Percentiles rank a stretch among this genome's conserved stretches.
phyloP scores from a whole-genome alignment of 352 stramenopile genomes.

The Pythium coloratum region DNA sequence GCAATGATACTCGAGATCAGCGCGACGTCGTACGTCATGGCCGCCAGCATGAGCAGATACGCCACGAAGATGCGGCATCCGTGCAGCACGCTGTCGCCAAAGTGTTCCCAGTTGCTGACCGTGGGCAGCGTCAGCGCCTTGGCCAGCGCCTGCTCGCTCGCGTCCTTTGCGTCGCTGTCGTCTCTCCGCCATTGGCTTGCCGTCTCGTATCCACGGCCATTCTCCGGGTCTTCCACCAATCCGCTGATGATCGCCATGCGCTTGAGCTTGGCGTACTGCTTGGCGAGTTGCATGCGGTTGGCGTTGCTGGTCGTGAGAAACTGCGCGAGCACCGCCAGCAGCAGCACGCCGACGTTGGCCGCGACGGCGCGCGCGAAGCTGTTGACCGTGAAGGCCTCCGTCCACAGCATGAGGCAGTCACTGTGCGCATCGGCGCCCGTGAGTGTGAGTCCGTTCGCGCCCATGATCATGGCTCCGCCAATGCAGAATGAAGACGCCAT shows the following conservation, averaged over 20 bases:
- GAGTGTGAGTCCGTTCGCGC: slow-evolving; percentile 55
- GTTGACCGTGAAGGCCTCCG: slow-evolving; percentile 53
- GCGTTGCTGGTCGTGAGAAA: slow-evolving; percentile 48
- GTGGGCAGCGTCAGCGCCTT: slow-evolving; percentile 19
- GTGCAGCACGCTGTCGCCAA: slow-evolving; percentile 60
- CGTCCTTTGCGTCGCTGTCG: background rate
- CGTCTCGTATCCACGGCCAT: slow-evolving; percentile 8
- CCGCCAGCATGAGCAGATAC: slow-evolving; percentile 79
- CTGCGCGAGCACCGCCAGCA: slow-evolving; percentile 59
- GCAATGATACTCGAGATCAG: slow-evolving; percentile 63
- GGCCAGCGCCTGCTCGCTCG: background rate
- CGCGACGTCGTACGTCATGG: slow-evolving; percentile 78
- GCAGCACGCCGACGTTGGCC: slow-evolving; percentile 48
- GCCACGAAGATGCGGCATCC: slow-evolving; percentile 67
- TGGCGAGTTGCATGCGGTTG: slow-evolving; percentile 48
- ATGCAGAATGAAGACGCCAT: slow-evolving; percentile 46
- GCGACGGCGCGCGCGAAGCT: slow-evolving; percentile 39
- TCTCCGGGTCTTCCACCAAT: slow-evolving; percentile 9
- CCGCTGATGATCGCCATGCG: background rate
- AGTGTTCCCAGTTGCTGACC: slow-evolving; percentile 55
- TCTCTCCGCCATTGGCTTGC: slow-evolving; percentile 14
- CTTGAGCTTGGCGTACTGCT: slow-evolving; percentile 30
- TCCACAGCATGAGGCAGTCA: slow-evolving; percentile 75
- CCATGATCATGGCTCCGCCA: slow-evolving; percentile 64
- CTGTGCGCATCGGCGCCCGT: slow-evolving; percentile 36